Base-by-base conservation (phyloP, 352 stramenopile species). In the Phytophthora uliginosa region DNA sequence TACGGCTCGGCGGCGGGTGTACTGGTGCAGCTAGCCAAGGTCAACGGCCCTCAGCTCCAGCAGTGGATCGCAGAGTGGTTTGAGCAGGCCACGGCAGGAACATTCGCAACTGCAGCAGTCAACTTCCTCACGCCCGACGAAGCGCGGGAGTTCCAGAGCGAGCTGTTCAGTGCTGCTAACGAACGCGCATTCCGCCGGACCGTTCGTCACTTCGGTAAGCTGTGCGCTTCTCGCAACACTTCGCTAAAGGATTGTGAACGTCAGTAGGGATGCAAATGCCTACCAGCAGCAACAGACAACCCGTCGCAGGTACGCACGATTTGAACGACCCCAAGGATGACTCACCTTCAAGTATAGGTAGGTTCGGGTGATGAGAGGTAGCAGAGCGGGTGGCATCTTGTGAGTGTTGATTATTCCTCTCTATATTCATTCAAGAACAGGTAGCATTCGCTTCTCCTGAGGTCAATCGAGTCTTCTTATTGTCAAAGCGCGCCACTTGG, bases 161-260 rank as follows among this genome's bases (percentile, higher is more conserved):
- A 92, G 18, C 71, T 97, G 20, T 94, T 96, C 59, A 73, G 64
- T 1, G 74, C 90, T 15, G 42, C 63, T 9, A 85, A 85, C 36
- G 90, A 97, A 68, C 79, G 88, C 40, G 74, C 85, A 45, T 97
- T 96, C 59, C 84, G 90, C 48, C 88, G 89, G 28, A 78, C 77
- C 2, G 73, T 96, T 22, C 88, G 89, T 24, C 89, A 96, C 66
- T 97, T 97, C 54, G 86, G 84, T 40, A 93, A 93, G 61, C 74
- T 92, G n/a, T 97, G 90, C 53, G 83, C 78, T 65, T 93, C 88
- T 60, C 81, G 88, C 36, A 93, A 91, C n/a, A 82, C 87, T 18
- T 82, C 78, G 57, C 76, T 82, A 28, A 84, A 76, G 60, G 60
- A 72, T 54, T 52, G 60, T 33, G 73, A 81, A 20, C 61, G 70